These are phyloP conservation scores for Boletus insuetus DNA, from an alignment of 768 basidiomycete genomes.

Conservation along the genomic window DNA sequence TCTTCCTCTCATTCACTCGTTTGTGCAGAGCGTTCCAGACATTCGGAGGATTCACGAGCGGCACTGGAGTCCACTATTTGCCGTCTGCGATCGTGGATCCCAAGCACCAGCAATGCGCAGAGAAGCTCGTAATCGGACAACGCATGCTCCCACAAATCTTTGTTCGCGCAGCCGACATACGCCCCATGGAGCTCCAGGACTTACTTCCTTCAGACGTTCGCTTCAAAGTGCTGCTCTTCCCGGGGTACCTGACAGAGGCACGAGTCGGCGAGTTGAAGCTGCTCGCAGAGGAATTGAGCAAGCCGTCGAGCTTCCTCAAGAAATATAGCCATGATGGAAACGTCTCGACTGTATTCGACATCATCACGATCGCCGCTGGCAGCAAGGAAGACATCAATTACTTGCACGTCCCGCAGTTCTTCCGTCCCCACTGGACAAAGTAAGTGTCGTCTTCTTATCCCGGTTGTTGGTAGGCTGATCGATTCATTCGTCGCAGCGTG, in stretches of 20 bases:
- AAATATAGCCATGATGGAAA: slow-evolving; percentile 25
- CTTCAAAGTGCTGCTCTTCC: slow-evolving; percentile 39
- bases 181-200: slow-evolving; percentile 40
- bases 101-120: slow-evolving; percentile 31
- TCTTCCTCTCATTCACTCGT: neutral
- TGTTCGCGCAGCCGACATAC: slow-evolving; percentile 35
- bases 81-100: slow-evolving; percentile 36
- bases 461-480: neutral
- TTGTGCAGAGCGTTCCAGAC: slow-evolving; percentile 35
- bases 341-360: slow-evolving; percentile 31
- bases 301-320: slow-evolving; percentile 26
- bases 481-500: slow-evolving; percentile 24
- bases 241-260: slow-evolving; percentile 25
- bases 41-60: slow-evolving; percentile 38
- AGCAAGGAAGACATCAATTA: slow-evolving; percentile 35
- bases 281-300: slow-evolving; percentile 28
- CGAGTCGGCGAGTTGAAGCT: slow-evolving; percentile 20
- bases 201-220: slow-evolving; percentile 37
- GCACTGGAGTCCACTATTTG: slow-evolving; percentile 40
- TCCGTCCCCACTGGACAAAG: slow-evolving; percentile 45
- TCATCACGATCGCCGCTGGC: slow-evolving; percentile 26
- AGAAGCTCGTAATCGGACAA: slow-evolving; percentile 35
- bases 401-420: slow-evolving; percentile 31
- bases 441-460: slow-evolving; percentile 18
- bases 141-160: slow-evolving; percentile 38